Base-by-base conservation (phyloP, 148 eudicot genomes). In the Camellia sinensis region DNA sequence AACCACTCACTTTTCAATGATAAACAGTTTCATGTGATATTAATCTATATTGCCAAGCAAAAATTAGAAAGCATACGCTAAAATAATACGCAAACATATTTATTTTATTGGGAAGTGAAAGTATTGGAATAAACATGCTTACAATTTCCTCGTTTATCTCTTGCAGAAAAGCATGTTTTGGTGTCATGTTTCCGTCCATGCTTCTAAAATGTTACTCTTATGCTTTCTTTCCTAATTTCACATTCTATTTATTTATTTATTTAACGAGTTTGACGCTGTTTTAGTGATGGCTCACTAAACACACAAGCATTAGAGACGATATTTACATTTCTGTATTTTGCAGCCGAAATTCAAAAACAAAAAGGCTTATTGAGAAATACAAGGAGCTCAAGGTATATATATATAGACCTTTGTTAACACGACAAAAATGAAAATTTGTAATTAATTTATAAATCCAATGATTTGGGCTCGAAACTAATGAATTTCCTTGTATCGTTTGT, bases 271-370 rank as follows among this genome's bases (percentile, higher is more conserved):
- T 65, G 3, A 15, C 29, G 10, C 17, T 9, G 40, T 17, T 29
- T 50, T 21, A 44, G 18, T 18, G 53, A 45, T 59, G 67, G 11
- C 45, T 63, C 48, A 17, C 60, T 37, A 40, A 29, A 56, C 66
- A 53, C 48, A 53, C 48, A 13, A 7, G 3, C 2, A 15, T 5
- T 41, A 59, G n/a, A 5, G 5, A 5, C 17, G 2, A 21, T 50
- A 3, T 43, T 60, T 78, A 62, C 71, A 13, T 60, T 53, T 76
- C 64, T 46, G n/a, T 73, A 73, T 74, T 78, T 87, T 88, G 87
- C 97, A 95, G 98, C 99, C 48, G 99, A 96, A 74, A 78, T 96
- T 74, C 89, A 86, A 63, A 90, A 93, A 83, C 91, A 84, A 82
- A 84, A 82, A 77, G 79, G 77, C 92, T 89, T 76, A 11, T 89